Base-by-base conservation (phyloP, 352 stramenopile genomes). In the Pythium volutum region DNA sequence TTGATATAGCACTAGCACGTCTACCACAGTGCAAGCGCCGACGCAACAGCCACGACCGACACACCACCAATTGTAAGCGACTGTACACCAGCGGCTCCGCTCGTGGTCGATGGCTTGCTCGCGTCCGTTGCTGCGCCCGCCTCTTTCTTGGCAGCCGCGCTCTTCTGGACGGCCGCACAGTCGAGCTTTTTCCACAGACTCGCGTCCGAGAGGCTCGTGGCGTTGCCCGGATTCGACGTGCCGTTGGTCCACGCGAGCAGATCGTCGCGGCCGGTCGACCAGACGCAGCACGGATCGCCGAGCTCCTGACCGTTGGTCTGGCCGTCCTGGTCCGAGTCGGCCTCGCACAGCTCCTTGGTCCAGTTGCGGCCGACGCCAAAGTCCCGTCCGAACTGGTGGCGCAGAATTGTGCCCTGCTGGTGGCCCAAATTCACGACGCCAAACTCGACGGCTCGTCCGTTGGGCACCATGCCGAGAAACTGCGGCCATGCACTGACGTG, bases 251-350 rank as follows among this genome's bases (percentile, higher is more conserved):
- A 48, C 47, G 55, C 33, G 16, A 67, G 59, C 20, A 58, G 10
- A 18, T 53, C 50, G 54, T 69, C 53, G 8, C 48, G 45, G 14
- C 54, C 55, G 3, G 51, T 34, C 9, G 29, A 49, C 77, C 79
- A 95, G 22, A 74, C 61, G 62, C 87, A 96, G 70, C 81, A 84
- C 49, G 84, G 84, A 60, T 96, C 87, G 10, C 87, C 85, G 14
- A 94, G 79, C 67, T 96, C 87, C 56, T 93, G 63, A 43, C 85
- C 85, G 70, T 96, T 96, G 50, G 84, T 93, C 39, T 84, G 71
- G 0, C 87, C 87, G 60, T 96, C 87, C 15, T 78, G 73, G 49
- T 96, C 87, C 45, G 71, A 85, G 62, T 96, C 87, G 9, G 62
- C 7, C 52, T 89, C n/a, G 59, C 76, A 86, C n/a, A 86, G 50